Percentiles rank a stretch among this genome's conserved stretches.
phyloP scores from a whole-genome alignment of 2,329 filamentous ascomycete species.

The Aspergillus ochraceus region DNA sequence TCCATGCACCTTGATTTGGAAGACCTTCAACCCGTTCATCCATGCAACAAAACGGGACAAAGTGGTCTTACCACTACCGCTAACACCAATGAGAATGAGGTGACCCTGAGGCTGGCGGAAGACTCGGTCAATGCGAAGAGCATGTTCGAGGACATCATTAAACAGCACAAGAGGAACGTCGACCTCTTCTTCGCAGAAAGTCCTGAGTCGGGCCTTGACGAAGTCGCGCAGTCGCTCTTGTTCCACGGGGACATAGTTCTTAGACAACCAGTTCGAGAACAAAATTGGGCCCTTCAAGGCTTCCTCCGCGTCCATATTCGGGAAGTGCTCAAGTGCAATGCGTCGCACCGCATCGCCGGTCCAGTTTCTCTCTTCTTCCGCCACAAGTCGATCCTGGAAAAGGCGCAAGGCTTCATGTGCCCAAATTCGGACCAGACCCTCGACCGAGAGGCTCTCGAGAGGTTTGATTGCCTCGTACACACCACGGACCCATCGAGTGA shows the following conservation, averaged over 20 bases:
- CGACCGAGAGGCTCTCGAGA: conserved; percentile 80
- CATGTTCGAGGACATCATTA: conserved; percentile 97
- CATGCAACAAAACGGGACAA: conserved; percentile 96
- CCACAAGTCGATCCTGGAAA: conserved; percentile 96
- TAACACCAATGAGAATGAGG: conserved; percentile 97
- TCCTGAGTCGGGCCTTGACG: conserved; percentile 93
- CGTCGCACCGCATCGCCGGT: conserved; percentile 84
- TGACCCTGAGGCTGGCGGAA: conserved; percentile 98
- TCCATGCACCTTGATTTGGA: conserved; percentile 99
- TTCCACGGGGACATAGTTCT: conserved; percentile 96
- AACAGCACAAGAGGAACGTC: conserved; percentile 98
- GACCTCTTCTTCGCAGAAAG: conserved; percentile 99
- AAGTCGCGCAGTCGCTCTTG: conserved; percentile 94
- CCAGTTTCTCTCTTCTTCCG: conserved; percentile 92
- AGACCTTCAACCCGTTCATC: conserved; percentile 99
- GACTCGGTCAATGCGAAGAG: conserved; percentile 95
- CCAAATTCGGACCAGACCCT: conserved; percentile 95
- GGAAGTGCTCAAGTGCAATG: conserved; percentile 89
- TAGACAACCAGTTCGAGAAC: conserved; percentile 99
- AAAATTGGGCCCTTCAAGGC: conserved; percentile 90
- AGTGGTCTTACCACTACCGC: conserved; percentile 97
- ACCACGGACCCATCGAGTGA: conserved; percentile 96
- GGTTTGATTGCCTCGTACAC: conserved; percentile 96
- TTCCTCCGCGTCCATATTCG: conserved; percentile 86
- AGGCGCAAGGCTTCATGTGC: conserved; percentile 93